Evolutionary conservation across 768 basidiomycete genomes (phyloP).

Genomic region (Tubosaeta brunneosetosa): DNA sequence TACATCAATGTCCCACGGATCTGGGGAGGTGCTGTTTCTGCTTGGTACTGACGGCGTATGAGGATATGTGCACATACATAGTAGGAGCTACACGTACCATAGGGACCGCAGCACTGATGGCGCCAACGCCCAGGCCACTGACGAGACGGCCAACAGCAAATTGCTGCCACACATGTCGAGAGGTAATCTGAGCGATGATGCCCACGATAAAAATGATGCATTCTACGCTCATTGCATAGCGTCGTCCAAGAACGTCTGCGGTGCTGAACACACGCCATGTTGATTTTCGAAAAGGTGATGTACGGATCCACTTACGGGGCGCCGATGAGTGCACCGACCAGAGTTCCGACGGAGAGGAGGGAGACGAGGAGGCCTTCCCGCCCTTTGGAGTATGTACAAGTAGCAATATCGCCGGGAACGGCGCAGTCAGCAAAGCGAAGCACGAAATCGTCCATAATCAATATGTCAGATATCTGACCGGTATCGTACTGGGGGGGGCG

Average conservation of each 20-base stretch:
- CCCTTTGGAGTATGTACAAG: slow-evolving; percentile 52
- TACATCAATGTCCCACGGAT: slow-evolving; percentile 63
- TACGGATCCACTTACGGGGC: slow-evolving; percentile 45
- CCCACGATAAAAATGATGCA: slow-evolving; percentile 56
- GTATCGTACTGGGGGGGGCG: slow-evolving; percentile 51
- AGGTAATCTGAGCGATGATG: slow-evolving; percentile 53
- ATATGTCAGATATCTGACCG: slow-evolving; percentile 73
- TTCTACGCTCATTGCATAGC: slow-evolving; percentile 61
- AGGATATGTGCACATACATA: slow-evolving; percentile 1
- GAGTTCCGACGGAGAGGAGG: slow-evolving; percentile 67
- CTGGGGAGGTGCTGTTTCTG: slow-evolving; percentile 67
- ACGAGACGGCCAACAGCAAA: slow-evolving; percentile 62
- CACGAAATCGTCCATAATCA: slow-evolving; percentile 67
- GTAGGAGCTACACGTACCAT: slow-evolving; percentile 36
- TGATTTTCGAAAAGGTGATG: neutral
- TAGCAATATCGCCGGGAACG: slow-evolving; percentile 33
- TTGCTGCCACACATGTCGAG: slow-evolving; percentile 57
- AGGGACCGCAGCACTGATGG: slow-evolving; percentile 62
- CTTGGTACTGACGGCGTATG: slow-evolving; percentile 47
- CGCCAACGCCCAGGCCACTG: slow-evolving; percentile 65
- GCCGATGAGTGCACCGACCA: slow-evolving; percentile 57
- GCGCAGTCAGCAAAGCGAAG: slow-evolving; percentile 56
- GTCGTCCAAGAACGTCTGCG: slow-evolving; percentile 62
- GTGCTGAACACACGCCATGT: slow-evolving; percentile 31
- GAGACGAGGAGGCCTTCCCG: slow-evolving; percentile 63